Percentiles rank a stretch among this genome's conserved stretches.
Conservation (phyloP, 768 basidiomycete genomes). For the Rossbeevera mucosa region DNA sequence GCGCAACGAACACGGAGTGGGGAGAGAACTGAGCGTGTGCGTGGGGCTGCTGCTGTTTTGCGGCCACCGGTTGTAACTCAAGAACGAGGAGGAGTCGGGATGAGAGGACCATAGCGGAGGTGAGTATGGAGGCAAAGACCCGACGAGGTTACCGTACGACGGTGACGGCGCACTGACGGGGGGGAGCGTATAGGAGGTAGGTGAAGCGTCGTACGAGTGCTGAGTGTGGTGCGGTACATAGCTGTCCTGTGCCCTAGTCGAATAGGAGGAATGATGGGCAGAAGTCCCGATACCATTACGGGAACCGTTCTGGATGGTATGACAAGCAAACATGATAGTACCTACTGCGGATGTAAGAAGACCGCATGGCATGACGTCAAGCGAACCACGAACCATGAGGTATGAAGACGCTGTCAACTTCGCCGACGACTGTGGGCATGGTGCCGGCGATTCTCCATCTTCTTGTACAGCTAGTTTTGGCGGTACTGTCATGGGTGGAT, state of each 20-base stretch:
- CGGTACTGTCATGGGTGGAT: slow-evolving; percentile 52
- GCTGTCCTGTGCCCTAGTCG: slow-evolving; percentile 23
- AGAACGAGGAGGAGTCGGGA: slow-evolving; percentile 27
- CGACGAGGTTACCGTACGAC: slow-evolving; percentile 24
- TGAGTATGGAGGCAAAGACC: slow-evolving; percentile 26
- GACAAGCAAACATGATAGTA: slow-evolving; percentile 39
- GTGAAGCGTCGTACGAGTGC: slow-evolving; percentile 27
- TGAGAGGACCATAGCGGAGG: slow-evolving; percentile 26
- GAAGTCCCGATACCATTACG: slow-evolving; percentile 20
- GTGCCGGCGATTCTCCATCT: slow-evolving; percentile 71
- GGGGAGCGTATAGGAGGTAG: slow-evolving; percentile 29
- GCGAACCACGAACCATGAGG: slow-evolving; percentile 66
- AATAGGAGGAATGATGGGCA: slow-evolving; percentile 23
- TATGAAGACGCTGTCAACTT: slow-evolving; percentile 85
- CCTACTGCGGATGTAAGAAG: slow-evolving; percentile 25
- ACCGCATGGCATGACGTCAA: slow-evolving; percentile 35
- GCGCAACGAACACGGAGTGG: slow-evolving; percentile 27
- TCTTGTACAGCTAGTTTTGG: slow-evolving; percentile 83
- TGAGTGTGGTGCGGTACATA: slow-evolving; percentile 24
- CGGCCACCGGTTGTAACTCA: slow-evolving; percentile 30
- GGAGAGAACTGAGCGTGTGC: slow-evolving; percentile 21
- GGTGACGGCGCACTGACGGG: slow-evolving; percentile 28
- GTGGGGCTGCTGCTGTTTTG: slow-evolving; percentile 25
- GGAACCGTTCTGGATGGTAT: slow-evolving; percentile 27
- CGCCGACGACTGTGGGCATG: slow-evolving; percentile 54